Evolutionary conservation across 2,329 filamentous ascomycete species (phyloP).

Genomic region (Ophiocordyceps robertsii): DNA sequence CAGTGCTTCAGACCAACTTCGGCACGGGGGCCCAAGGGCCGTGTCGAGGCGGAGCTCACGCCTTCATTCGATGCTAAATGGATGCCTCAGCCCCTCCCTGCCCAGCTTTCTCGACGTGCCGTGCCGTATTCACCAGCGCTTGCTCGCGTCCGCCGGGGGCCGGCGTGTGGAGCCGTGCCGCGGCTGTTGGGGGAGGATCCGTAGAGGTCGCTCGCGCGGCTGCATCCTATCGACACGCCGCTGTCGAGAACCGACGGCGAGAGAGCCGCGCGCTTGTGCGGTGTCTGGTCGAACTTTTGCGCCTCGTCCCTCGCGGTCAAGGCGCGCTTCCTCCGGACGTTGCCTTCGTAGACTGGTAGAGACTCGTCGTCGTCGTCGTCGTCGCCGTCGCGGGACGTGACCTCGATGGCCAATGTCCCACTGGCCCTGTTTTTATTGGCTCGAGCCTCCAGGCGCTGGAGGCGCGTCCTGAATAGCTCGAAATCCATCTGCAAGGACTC

Average conservation of each 20-base stretch:
- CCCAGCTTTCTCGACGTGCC: constrained; percentile 3
- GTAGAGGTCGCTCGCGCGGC: constrained; percentile 3
- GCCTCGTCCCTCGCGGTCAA: constrained; percentile 6
- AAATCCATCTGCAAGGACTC: constrained; percentile 28
- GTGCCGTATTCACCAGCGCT: not conserved
- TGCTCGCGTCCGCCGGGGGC: constrained; percentile 2
- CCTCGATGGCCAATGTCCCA: not conserved
- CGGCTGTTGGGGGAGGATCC: constrained; percentile 7
- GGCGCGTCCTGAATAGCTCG: constrained; percentile 22
- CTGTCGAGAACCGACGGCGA: constrained; percentile 9
- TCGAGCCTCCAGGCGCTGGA: constrained; percentile 19
- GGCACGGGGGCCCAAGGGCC: not conserved
- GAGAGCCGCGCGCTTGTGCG: constrained; percentile 12
- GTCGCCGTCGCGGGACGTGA: not conserved
- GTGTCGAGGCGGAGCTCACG: not conserved
- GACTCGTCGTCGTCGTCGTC: constrained; percentile 3
- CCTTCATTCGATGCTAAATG: too few species aligned
- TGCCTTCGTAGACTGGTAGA: not conserved
- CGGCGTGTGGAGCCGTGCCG: not conserved
- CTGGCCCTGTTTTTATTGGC: constrained; percentile 1
- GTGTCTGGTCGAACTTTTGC: constrained; percentile 5
- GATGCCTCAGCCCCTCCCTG: not conserved
- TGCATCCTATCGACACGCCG: constrained; percentile 2
- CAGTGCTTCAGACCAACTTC: constrained; percentile 18
- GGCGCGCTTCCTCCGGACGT: constrained; percentile 8